Evolutionary conservation across 2,329 filamentous ascomycete genomes (phyloP).

Genomic region (Metarhizium rileyi): DNA sequence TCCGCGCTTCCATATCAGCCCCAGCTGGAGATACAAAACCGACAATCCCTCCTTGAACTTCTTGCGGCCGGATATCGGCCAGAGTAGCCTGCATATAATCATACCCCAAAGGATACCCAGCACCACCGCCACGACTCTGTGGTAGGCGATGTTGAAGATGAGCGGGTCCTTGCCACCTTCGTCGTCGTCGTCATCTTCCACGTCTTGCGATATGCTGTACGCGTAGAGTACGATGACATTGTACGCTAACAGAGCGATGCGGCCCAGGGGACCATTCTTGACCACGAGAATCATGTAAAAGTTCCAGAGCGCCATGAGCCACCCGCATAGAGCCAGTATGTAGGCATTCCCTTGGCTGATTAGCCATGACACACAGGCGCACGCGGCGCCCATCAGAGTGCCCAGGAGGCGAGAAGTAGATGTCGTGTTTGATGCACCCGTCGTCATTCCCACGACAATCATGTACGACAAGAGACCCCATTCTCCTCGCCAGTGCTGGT

Average conservation of each 20-base stretch:
- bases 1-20: conserved; percentile 90
- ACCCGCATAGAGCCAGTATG: conserved; percentile 71
- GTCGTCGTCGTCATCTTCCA: conserved; percentile 75
- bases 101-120: conserved; percentile 87
- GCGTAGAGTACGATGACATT: conserved; percentile 92
- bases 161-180: conserved; percentile 77
- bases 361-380: conserved; percentile 70
- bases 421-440: conserved; percentile 90
- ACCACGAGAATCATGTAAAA: conserved; percentile 84
- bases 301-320: conserved; percentile 69
- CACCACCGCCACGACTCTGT: conserved; percentile 79
- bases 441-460: conserved; percentile 97
- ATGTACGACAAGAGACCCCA: conserved; percentile 97
- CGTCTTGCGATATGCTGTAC: conserved; percentile 74
- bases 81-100: conserved; percentile 78
- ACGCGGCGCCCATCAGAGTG: conserved; percentile 69
- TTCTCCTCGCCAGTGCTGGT: conserved; percentile 84
- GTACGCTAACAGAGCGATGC: conserved; percentile 91
- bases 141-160: conserved; percentile 79
- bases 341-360: conserved; percentile 64
- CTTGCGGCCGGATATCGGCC: conserved; percentile 82
- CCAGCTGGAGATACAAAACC: conserved; percentile 89
- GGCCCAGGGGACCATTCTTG: conserved; percentile 79
- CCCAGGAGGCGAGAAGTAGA: conserved; percentile 79
- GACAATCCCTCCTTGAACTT: conserved; percentile 87